Evolutionary conservation across 2,329 filamentous ascomycete species (phyloP), one percentile per base, ranked within the genome.

Genomic region (Paracamarosporium sp.): DNA sequence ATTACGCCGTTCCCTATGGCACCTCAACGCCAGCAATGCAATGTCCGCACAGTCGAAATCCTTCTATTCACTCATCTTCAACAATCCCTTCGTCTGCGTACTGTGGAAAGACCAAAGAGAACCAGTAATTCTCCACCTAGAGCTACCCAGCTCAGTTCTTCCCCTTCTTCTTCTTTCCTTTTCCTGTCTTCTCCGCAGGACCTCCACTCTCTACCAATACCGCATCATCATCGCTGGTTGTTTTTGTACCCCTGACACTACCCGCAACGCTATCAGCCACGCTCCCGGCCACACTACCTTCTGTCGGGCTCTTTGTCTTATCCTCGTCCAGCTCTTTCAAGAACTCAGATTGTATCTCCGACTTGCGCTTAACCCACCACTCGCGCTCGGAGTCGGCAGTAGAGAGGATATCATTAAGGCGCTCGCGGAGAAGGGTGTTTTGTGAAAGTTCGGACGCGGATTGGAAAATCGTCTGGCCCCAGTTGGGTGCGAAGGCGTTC

Each of bases 401-500:
- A 27, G 82, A 80, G 68, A 93, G 88, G 57, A 97, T 87, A 61
- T 93, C 90, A 45, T 88, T 85, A 20, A 97, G 83, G 48, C 89
- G 86, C 64, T 89, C 83, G 65, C 92, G 90, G 71, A 97, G 85
- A 45, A 88, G 80, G 40, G 86, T 85, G 80, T 97, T 97, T 72
- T 92, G 90, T 57, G 90, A 88, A 79, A 99, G 97, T 79, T 99
- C 95, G 78, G 96, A 96, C 54, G 95, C 95, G 44, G 91, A 93
- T 78, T 99, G 95, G 85, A 99, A 99, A 76, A 99, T 98, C 55
- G 86, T 88, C 74, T 95, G 89, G 60, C 95, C 95, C 95, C 95
- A 99, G 76, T 90, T 89, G 47, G 91, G 89, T 1, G 87, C 85
- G 63, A 97, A 90, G 20, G 91, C 93, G 75, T 98, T 98, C 69